These are phyloP conservation scores for Psidium guajava DNA, from an alignment of 345 rosid species.

Conservation along the genomic window DNA sequence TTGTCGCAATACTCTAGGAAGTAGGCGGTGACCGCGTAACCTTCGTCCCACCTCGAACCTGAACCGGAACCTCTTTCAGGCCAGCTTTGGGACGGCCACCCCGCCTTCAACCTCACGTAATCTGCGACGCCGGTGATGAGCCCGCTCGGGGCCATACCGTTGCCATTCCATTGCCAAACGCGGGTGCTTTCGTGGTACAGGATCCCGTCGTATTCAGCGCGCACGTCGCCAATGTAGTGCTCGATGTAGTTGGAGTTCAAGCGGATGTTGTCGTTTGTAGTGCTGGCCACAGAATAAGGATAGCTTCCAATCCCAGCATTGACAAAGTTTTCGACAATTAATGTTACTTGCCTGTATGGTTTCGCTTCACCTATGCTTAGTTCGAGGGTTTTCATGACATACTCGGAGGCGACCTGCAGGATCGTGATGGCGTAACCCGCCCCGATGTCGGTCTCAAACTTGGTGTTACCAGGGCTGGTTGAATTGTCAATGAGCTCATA, in stretches of 20 bases:
- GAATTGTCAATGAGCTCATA: not conserved
- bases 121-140: conserved; percentile 1
- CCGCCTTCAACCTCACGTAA: conserved; percentile 3
- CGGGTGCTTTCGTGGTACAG: not conserved
- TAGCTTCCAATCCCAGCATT: not conserved
- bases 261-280: not conserved
- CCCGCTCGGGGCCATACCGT: not conserved
- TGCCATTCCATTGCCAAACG: conserved; percentile 5
- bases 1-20: not conserved
- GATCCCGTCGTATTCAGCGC: not conserved
- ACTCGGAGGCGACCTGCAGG: not conserved
- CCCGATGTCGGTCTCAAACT: not conserved
- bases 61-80: not conserved
- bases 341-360: not conserved
- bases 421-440: not conserved
- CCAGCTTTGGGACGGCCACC: conserved; percentile 1
- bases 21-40: not conserved
- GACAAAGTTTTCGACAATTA: not conserved
- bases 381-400: not conserved
- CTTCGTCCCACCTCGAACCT: conserved; percentile 1
- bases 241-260: conserved; percentile 1
- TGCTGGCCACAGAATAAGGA: conserved; percentile 1
- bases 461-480: not conserved
- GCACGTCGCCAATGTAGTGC: not conserved
- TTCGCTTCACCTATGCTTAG: not conserved